Percentiles rank a stretch among this genome's conserved stretches.
Evolutionary conservation across 2,329 filamentous ascomycete genomes (phyloP).

Genomic region (Aspergillus nomiae): DNA sequence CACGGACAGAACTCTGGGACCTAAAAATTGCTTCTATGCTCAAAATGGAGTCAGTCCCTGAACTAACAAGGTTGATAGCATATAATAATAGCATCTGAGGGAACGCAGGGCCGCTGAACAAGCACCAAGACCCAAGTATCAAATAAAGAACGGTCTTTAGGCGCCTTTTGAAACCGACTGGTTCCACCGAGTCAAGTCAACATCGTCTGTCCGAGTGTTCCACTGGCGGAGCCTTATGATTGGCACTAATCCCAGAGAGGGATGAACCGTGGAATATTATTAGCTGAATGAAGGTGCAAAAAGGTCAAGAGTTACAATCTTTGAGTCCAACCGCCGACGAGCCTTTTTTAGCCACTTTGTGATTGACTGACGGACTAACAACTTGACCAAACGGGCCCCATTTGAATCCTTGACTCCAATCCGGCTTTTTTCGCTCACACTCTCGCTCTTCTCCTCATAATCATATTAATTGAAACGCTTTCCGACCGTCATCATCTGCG

Average conservation of each 20-base stretch:
- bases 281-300: neutral
- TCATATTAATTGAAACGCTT: neutral
- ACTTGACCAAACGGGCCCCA: constrained; percentile 12
- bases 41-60: neutral
- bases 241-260: constrained; percentile 5
- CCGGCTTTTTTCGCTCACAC: neutral
- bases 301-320: neutral
- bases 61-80: neutral
- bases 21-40: neutral
- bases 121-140: neutral
- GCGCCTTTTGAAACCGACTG: constrained; percentile 25
- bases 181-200: constrained; percentile 17
- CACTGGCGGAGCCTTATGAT: constrained; percentile 9
- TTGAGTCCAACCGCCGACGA: neutral
- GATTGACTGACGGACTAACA: constrained; percentile 7
- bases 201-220: neutral
- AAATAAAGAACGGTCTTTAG: constrained; percentile 9
- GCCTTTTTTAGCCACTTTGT: constrained; percentile 3
- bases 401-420: neutral
- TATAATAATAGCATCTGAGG: neutral
- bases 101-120: neutral
- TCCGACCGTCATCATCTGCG: neutral
- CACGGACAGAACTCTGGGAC: neutral
- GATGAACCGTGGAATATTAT: constrained; percentile 7
- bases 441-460: neutral